Percentiles rank a stretch among this genome's conserved stretches.
These are phyloP conservation scores for Debaryomycetaceae sp. DNA, from an alignment of 1,139 yeast species.

Conservation along the genomic window DNA sequence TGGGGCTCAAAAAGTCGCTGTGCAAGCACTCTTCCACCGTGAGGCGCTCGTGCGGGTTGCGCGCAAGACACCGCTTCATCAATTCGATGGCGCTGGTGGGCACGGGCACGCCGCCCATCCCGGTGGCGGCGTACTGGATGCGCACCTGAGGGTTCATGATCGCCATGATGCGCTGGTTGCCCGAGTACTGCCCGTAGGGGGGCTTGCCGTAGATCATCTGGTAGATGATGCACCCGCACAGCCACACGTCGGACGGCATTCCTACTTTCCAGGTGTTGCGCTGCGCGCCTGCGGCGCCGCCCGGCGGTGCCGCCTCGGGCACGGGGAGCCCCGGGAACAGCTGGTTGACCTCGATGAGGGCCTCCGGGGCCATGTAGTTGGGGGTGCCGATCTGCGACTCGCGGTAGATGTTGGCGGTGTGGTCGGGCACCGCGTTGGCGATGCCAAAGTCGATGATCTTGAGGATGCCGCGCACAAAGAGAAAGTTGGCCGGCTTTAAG, in stretches of 20 bases:
- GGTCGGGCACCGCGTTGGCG: conserved; percentile 90
- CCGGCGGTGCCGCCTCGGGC: conserved; percentile 3
- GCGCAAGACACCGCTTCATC: conserved; percentile 65
- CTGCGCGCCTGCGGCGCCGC: conserved; percentile 14
- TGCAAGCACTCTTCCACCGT: conserved; percentile 58
- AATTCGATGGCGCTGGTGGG: conserved; percentile 69
- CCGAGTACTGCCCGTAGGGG: conserved; percentile 80
- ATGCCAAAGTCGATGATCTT: conserved; percentile 96
- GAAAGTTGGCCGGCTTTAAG: conserved; percentile 90
- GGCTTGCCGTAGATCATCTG: conserved; percentile 94
- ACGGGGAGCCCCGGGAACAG: conserved; percentile 22
- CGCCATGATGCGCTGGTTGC: conserved; percentile 77
- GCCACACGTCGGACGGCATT: conserved; percentile 95
- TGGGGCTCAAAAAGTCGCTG: conserved; percentile 66
- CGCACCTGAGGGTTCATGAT: conserved; percentile 84
- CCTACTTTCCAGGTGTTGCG: conserved; percentile 81
- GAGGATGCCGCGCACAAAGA: conserved; percentile 77
- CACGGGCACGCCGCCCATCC: conserved; percentile 59
- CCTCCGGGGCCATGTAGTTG: conserved; percentile 97
- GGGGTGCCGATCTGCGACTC: conserved; percentile 95
- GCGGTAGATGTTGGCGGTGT: conserved; percentile 84
- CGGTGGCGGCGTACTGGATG: conserved; percentile 62
- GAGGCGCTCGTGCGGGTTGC: conserved; percentile 70
- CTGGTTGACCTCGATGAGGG: conserved; percentile 61
- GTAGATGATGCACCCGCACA: conserved; percentile 93